Percentiles rank a stretch among this genome's conserved stretches.
Evolutionary conservation across 2,329 filamentous ascomycete species (phyloP).

Genomic region (Colletotrichum sp.): DNA sequence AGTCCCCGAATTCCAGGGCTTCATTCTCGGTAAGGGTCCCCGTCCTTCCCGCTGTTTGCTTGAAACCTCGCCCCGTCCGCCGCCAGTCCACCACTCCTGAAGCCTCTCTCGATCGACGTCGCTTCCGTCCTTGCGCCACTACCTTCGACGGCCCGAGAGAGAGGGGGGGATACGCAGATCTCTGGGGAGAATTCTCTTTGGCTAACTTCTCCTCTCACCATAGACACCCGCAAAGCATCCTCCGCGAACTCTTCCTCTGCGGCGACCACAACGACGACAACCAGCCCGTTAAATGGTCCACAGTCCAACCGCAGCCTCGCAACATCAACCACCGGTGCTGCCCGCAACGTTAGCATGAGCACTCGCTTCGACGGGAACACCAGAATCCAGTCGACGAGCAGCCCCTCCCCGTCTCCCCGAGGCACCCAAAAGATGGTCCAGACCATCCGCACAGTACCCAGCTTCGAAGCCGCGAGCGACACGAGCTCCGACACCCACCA

Average conservation of each 20-base stretch:
- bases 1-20: constrained; percentile 34
- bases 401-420: constrained; percentile 25
- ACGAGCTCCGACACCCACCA: constrained; percentile 43
- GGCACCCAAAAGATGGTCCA: constrained; percentile 39
- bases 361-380: constrained; percentile 31
- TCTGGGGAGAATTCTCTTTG: not conserved
- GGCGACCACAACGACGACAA: not conserved
- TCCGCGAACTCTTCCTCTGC: not conserved
- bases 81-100: not conserved
- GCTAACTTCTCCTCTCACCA: not conserved
- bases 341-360: constrained; percentile 43
- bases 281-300: constrained; percentile 25
- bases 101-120: not conserved
- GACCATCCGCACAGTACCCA: constrained; percentile 64
- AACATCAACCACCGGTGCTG: constrained; percentile 42
- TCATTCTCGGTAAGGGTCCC: constrained; percentile 22
- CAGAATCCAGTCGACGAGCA: constrained; percentile 18
- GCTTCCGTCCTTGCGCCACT: not conserved
- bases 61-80: constrained; percentile 9
- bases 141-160: not conserved
- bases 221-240: not conserved
- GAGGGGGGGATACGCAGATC: not conserved
- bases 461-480: constrained; percentile 54
- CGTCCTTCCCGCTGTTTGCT: not conserved
- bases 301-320: constrained; percentile 34